A percentile compares a stretch with the other conserved stretches of the same genome.
Conservation (phyloP, 2,329 filamentous ascomycete species). For the Fusarium multiceps region DNA sequence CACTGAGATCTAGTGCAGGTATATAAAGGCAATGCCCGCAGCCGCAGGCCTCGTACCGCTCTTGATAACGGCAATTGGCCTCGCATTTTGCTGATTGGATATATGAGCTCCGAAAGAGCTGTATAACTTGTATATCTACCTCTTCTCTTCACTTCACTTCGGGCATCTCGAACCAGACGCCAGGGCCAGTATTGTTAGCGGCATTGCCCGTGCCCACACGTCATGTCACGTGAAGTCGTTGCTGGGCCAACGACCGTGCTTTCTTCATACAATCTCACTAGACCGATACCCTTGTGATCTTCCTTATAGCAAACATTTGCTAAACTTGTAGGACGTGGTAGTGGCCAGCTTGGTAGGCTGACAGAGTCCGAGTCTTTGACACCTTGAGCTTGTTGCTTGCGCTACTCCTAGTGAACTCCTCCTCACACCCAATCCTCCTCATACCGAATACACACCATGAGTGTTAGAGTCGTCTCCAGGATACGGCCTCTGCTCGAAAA, state of each 20-base stretch:
- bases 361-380: slow-evolving; percentile 34
- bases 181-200: slow-evolving; percentile 38
- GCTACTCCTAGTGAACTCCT: slow-evolving; percentile 13
- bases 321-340: slow-evolving; percentile 39
- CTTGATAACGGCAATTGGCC: slow-evolving; percentile 55
- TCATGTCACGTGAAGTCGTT: slow-evolving; percentile 44
- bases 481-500: slow-evolving; percentile 88
- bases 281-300: slow-evolving; percentile 26
- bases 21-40: slow-evolving; percentile 50
- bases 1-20: slow-evolving; percentile 69
- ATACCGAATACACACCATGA: slow-evolving; percentile 56
- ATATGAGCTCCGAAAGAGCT: slow-evolving; percentile 40
- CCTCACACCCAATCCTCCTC: slow-evolving; percentile 23
- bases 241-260: slow-evolving; percentile 42
- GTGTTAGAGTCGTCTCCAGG: slow-evolving; percentile 87
- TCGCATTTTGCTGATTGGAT: slow-evolving; percentile 54
- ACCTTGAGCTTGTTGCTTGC: slow-evolving; percentile 24
- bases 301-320: slow-evolving; percentile 36
- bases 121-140: slow-evolving; percentile 29
- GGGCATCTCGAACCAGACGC: slow-evolving; percentile 19
- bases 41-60: slow-evolving; percentile 49
- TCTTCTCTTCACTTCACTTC: neutral
- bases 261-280: slow-evolving; percentile 14
- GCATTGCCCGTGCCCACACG: slow-evolving; percentile 50
- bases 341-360: slow-evolving; percentile 44